A percentile compares a stretch with the other conserved stretches of the same genome.
Evolutionary conservation across 306 rosid species (phyloP).

Genomic region (peach (Prunus persica)): Prunus_persica_NCBIv2 NC_034010.1:22569001-22569500

Average conservation of each 20-base stretch:
- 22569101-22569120: neutral
- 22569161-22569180: neutral
- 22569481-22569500: too few relatives aligned
- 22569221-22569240: slow-evolving; percentile 25
- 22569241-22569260: slow-evolving; percentile 4
- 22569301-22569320: neutral
- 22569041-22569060: neutral
- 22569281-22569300: neutral
- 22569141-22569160: neutral
- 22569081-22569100: neutral
- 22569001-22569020: neutral
- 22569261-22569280: neutral
- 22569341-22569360: neutral
- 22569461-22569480: too few relatives aligned
- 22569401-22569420: neutral
- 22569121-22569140: neutral
- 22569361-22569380: neutral
- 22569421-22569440: neutral
- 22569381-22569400: neutral
- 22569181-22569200: slow-evolving; percentile 1
- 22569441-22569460: neutral
- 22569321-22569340: neutral
- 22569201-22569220: slow-evolving; percentile 52
- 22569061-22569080: neutral
- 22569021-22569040: neutral